Evolutionary conservation across 106 monocot genomes (phyloP), one percentile per base, ranked within the genome.

Genomic region (Acorus calamus): DNA sequence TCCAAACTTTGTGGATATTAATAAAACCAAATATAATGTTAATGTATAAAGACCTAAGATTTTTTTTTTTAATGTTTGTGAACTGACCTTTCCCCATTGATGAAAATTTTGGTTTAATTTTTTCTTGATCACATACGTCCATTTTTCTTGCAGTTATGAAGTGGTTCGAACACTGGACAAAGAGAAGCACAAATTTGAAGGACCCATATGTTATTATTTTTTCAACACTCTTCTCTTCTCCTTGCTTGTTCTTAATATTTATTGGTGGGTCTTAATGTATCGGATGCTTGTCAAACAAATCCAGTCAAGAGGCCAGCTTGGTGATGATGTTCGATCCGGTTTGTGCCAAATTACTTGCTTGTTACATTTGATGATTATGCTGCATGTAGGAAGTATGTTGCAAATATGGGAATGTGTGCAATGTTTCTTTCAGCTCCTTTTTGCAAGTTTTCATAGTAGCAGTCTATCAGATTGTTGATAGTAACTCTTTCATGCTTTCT

Each of bases 261-360:
- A 90, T 72, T 96, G 96, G 96, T 85, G 87, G 90, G 84, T 87
- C 6, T 75, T 91, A 55, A 96, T 91, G n/a, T 87, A 60, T 60
- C 82, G 96, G 59, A 91, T 96, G 90, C 84, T 96, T 59, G 78
- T 77, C 11, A 85, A 73, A 61, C 90, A 91, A 72, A 80, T 96
- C 56, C 81, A 85, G 52, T 66, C 79, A 10, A 85, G 69, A 81
- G 96, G 96, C 49, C 80, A 70, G 12, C 12, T 96, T 66, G 77
- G 84, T 0, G 96, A 96, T 62, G 96, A 96, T 59, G 84, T 96
- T 55, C 82, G 96, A 47, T 90, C 89, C 48, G 96, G 96, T 87
- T 71, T 55, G 74, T 74, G 28, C 46, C 28, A 28, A 28, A 28
- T 28, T 28, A 28, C 28, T 28, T 28, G 28, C 28, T 28, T 44